Evolutionary conservation across 306 rosid genomes (phyloP).

Genomic region (Vicia sativa): DNA sequence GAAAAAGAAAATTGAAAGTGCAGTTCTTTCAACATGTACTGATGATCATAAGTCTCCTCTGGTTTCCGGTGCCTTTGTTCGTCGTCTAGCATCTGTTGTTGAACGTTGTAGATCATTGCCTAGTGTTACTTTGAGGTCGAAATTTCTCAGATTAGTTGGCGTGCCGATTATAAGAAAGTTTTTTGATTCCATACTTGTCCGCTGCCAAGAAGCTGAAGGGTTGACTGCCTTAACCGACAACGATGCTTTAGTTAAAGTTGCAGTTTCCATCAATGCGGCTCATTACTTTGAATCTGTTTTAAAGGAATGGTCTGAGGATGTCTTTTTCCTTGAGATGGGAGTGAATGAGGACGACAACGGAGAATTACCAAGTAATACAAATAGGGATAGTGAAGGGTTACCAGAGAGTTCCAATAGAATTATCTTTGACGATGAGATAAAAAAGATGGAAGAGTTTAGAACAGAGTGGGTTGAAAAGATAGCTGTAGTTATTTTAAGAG

Average conservation of each 20-base stretch:
- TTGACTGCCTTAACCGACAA: constrained; percentile 83
- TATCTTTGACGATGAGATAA: constrained; percentile 65
- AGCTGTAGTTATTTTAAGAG: constrained; percentile 76
- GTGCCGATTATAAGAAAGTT: constrained; percentile 59
- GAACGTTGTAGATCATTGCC: constrained; percentile 83
- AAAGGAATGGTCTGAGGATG: constrained; percentile 84
- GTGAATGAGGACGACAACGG: constrained; percentile 42
- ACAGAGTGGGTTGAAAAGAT: constrained; percentile 79
- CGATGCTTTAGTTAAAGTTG: constrained; percentile 78
- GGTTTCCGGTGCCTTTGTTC: constrained; percentile 62
- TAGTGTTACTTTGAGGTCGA: constrained; percentile 57
- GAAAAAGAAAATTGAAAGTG: constrained; percentile 66
- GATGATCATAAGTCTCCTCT: constrained; percentile 84
- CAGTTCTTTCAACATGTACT: constrained; percentile 49
- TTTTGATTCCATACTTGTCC: constrained; percentile 59
- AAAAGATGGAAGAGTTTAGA: constrained; percentile 69
- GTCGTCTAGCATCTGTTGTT: constrained; percentile 60
- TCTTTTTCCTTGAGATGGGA: constrained; percentile 82
- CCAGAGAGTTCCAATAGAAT: constrained; percentile 50
- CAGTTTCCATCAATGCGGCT: constrained; percentile 83
- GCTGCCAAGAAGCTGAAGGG: constrained; percentile 99
- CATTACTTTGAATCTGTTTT: constrained; percentile 67
- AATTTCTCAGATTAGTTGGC: constrained; percentile 75
- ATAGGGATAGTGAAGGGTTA: constrained; percentile 33
- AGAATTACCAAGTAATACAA: constrained; percentile 34